phyloP scores from a whole-genome alignment of 2,329 filamentous ascomycete species.

The Diplodia scrobiculata region DNA sequence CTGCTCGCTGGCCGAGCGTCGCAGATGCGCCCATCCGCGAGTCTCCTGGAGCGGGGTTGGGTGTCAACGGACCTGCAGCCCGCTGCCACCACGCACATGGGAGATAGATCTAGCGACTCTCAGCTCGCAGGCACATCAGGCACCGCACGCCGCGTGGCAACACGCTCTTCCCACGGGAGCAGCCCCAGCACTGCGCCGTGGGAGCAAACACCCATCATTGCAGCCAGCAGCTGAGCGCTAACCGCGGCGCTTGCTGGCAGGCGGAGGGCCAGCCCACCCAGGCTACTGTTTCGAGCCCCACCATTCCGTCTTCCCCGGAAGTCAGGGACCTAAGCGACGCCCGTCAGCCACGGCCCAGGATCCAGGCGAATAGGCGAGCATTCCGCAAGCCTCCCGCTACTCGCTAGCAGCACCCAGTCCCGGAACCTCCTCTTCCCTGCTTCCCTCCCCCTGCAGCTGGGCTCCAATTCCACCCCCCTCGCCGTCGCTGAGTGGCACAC shows the following conservation, averaged over 20 bases:
- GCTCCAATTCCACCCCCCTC: not conserved
- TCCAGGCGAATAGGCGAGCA: constrained; percentile 1
- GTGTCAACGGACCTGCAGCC: not conserved
- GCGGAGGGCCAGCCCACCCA: not conserved
- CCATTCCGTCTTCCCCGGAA: not conserved
- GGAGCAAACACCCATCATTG: not conserved
- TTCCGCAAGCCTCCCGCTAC: constrained; percentile 1
- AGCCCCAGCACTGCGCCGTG: too few species aligned
- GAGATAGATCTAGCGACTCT: not conserved
- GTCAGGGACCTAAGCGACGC: not conserved
- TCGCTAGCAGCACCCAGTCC: not conserved
- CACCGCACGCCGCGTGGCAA: not conserved
- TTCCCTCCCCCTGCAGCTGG: not conserved
- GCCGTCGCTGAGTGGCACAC: not conserved
- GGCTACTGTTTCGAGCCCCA: not conserved
- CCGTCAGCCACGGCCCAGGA: not conserved
- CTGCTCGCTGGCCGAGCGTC: not conserved
- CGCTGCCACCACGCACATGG: not conserved
- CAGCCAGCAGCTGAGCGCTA: not conserved
- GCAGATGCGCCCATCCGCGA: not conserved
- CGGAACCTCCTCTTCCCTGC: not conserved
- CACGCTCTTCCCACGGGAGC: too few species aligned
- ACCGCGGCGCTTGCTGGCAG: not conserved
- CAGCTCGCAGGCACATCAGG: too few species aligned
- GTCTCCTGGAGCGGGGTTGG: constrained; percentile 6